Conservation (phyloP, 495 filamentous ascomycete species). For the Aspergillus indologenus region DNA sequence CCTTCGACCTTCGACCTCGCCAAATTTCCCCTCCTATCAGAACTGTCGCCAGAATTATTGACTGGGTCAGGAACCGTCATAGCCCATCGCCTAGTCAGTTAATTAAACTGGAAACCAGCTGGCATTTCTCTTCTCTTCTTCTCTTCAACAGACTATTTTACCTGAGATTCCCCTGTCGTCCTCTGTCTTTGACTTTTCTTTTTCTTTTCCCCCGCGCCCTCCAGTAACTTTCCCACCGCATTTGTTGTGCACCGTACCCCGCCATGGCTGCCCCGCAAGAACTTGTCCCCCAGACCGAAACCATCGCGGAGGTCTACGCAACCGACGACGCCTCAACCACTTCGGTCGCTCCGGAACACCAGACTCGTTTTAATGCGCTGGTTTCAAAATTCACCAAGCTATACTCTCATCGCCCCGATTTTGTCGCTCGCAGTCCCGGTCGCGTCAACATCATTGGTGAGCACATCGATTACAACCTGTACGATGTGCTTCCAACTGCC, state of each 20-base stretch:
- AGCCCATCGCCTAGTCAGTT: not conserved
- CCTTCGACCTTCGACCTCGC: not conserved
- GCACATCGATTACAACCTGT: slow-evolving; percentile 98
- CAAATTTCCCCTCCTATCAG: slow-evolving; percentile 4
- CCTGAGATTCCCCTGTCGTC: not conserved
- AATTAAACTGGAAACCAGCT: not conserved
- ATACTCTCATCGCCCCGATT: slow-evolving; percentile 72
- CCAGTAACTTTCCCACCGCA: not conserved
- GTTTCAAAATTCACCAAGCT: slow-evolving; percentile 65
- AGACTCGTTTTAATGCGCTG: slow-evolving; percentile 67
- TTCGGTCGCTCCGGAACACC: slow-evolving; percentile 35
- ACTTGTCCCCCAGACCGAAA: slow-evolving; percentile 48
- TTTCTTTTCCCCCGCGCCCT: not conserved
- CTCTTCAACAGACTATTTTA: no score
- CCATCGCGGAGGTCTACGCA: slow-evolving; percentile 49
- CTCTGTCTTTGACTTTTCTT: slow-evolving; percentile 1
- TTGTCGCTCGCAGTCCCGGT: slow-evolving; percentile 86
- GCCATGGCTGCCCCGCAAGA: slow-evolving; percentile 45
- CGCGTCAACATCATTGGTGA: slow-evolving; percentile 98
- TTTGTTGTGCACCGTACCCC: slow-evolving; percentile 22
- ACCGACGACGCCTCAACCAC: slow-evolving; percentile 43
- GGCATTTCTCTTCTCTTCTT: not conserved
- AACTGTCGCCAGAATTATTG: not conserved
- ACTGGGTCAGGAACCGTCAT: slow-evolving; percentile 1
- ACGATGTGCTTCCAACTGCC: slow-evolving; percentile 93